These are phyloP conservation scores for Aspergillus thermomutatus DNA, from an alignment of 2,329 filamentous ascomycete species.

Conservation along the genomic window DNA sequence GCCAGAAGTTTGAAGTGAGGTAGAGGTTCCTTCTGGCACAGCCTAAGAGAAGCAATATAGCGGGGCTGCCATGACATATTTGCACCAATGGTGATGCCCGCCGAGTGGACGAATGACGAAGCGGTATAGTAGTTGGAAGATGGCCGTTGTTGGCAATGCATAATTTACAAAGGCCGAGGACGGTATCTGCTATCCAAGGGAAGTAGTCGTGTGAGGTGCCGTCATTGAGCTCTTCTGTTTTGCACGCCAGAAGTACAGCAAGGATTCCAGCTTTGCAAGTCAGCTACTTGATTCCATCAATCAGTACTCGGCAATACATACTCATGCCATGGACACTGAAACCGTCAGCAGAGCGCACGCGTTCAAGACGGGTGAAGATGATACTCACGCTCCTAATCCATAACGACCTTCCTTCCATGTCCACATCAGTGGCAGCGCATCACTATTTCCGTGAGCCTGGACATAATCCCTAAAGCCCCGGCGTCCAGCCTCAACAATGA, in stretches of 20 bases:
- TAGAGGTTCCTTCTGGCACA: slow-evolving; percentile 27
- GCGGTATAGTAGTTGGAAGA: slow-evolving; percentile 36
- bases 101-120: slow-evolving; percentile 11
- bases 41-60: slow-evolving; percentile 34
- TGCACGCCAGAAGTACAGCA: slow-evolving; percentile 34
- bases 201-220: slow-evolving; percentile 20
- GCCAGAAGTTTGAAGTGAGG: slow-evolving; percentile 30
- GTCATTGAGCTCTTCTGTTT: slow-evolving; percentile 27
- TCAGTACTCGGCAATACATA: slow-evolving; percentile 1
- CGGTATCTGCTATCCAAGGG: slow-evolving; percentile 33
- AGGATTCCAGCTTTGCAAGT: slow-evolving; percentile 35
- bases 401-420: slow-evolving; percentile 36
- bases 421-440: slow-evolving; percentile 41
- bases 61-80: slow-evolving; percentile 41
- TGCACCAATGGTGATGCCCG: slow-evolving; percentile 35
- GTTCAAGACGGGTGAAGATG: not conserved
- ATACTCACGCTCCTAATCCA: slow-evolving; percentile 37
- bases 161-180: slow-evolving; percentile 35
- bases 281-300: not conserved
- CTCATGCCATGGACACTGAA: slow-evolving; percentile 29
- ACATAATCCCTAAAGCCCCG: slow-evolving; percentile 29
- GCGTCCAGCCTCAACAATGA: slow-evolving; percentile 33
- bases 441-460: slow-evolving; percentile 26
- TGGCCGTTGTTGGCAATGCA: slow-evolving; percentile 35
- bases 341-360: not conserved